Base-by-base conservation (phyloP, 108 stramenopile genomes). In the Conticribra guillardii region DNA sequence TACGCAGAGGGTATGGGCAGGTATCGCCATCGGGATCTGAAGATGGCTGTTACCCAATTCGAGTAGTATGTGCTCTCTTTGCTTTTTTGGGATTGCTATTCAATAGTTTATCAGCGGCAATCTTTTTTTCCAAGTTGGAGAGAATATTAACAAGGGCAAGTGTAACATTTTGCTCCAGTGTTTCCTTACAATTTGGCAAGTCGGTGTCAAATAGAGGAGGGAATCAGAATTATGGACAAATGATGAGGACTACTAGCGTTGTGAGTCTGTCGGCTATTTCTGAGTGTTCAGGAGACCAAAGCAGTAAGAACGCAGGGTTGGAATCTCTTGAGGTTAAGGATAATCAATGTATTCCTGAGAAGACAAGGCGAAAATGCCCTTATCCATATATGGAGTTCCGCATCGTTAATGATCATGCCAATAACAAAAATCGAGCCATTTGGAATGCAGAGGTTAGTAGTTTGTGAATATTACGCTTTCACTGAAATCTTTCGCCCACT, bases 31-130 rank as follows among this genome's bases (percentile, higher is more conserved):
- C 55, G 4, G 62, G 67, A 1, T 41, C 53, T 3, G 60, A 62
- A 17, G 62, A 62, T n/a, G 46, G 32, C 17, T 80, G 79, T 48
- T 56, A 60, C 24, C 23, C 66, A 8, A 29, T 75, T 0, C 41
- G 68, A 14, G n/a, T 75, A 3, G 23, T 63, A 28, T 70, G 72
- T 49, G 34, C 71, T 19, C 21, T 50, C 5, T 74, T 74, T 31
- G 79, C 79, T 2, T 80, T 80, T 47, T 21, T 74, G 28, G 79
- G 79, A 1, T 48, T 80, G 33, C 69, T 80, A 2, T 74, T 68
- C 54, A 71, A 71, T 58, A 67, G 73, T 26, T 50, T 71, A n/a
- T 27, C 41, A 11, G 61, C 61, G 21, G 76, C 76, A 1, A 65
- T 71, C 17, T 65, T 77, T 52, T 71, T 66, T 23, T 33, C 51